These are phyloP conservation scores for Hibiscus trionum DNA, from an alignment of 345 rosid genomes.

Conservation along the genomic window DNA sequence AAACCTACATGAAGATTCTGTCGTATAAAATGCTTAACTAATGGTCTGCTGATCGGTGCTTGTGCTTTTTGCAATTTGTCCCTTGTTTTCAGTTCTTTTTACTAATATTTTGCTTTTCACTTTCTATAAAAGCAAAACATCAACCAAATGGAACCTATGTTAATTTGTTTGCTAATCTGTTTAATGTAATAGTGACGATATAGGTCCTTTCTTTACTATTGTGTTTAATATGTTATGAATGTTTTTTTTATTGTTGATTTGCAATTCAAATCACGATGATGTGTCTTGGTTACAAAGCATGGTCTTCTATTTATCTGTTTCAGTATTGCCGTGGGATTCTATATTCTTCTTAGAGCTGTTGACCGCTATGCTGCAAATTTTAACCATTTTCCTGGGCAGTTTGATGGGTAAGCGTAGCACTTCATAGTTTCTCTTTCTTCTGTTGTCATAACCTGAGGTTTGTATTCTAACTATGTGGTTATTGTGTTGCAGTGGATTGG, in stretches of 20 bases:
- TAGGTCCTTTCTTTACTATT: background rate
- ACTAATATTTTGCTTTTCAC: background rate
- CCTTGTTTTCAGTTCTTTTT: background rate
- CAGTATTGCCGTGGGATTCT: conserved; percentile 78
- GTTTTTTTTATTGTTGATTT: background rate
- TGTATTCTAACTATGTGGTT: background rate
- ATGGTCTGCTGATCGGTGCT: background rate
- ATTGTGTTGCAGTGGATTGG: conserved; percentile 49
- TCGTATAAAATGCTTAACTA: background rate
- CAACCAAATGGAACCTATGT: background rate
- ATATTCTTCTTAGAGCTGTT: conserved; percentile 82
- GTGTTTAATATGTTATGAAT: background rate
- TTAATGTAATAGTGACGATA: background rate
- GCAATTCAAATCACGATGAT: background rate
- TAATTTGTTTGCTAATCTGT: background rate
- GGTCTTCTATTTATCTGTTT: conserved; percentile 9
- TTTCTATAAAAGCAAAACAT: background rate
- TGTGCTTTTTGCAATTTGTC: background rate
- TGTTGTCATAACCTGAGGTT: background rate
- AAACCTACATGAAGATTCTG: background rate
- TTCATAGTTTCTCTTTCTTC: background rate
- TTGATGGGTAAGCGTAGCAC: conserved; percentile 61
- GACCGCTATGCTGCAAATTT: conserved; percentile 84
- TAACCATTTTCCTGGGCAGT: conserved; percentile 89
- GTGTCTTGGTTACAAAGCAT: conserved; percentile 8